A percentile compares a stretch with the other conserved stretches of the same genome.
Evolutionary conservation across 106 monocot genomes (phyloP).

Genomic region (Ottelia alismoides): DNA sequence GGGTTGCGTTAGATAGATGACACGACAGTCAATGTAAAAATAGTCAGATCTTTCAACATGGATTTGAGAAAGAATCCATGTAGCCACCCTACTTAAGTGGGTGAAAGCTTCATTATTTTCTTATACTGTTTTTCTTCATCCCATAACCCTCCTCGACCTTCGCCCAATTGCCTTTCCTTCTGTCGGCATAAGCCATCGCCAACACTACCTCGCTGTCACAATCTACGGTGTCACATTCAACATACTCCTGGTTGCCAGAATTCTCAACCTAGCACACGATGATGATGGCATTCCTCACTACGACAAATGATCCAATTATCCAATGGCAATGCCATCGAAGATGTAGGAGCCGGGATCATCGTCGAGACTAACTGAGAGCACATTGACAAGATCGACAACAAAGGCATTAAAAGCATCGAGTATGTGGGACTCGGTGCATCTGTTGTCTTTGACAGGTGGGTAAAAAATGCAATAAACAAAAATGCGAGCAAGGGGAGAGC

Average conservation of each 20-base stretch:
- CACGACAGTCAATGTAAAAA: too few relatives aligned
- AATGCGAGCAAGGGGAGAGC: conserved; percentile 54
- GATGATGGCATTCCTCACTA: conserved; percentile 35
- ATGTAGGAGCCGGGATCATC: not conserved
- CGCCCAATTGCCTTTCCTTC: too few relatives aligned
- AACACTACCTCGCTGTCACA: too few relatives aligned
- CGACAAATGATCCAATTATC: conserved; percentile 64
- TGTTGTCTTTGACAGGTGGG: conserved; percentile 80
- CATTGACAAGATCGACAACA: conserved; percentile 58
- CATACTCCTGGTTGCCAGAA: conserved; percentile 34
- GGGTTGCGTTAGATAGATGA: too few relatives aligned
- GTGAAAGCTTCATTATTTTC: too few relatives aligned
- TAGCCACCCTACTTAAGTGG: too few relatives aligned
- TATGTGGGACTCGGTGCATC: conserved; percentile 81
- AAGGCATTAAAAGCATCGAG: conserved; percentile 78
- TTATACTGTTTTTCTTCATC: too few relatives aligned
- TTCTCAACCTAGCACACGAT: conserved; percentile 66
- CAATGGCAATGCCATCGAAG: conserved; percentile 58
- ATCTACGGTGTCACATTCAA: conserved; percentile 82
- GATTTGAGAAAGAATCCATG: too few relatives aligned
- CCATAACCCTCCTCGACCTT: too few relatives aligned
- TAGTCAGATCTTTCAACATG: too few relatives aligned
- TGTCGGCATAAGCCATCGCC: too few relatives aligned
- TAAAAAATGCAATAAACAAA: conserved; percentile 82
- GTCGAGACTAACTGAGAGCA: conserved; percentile 80